Evolutionary conservation across 1,284 basidiomycete species (phyloP).

Genomic region (Boletus hoseneyae): DNA sequence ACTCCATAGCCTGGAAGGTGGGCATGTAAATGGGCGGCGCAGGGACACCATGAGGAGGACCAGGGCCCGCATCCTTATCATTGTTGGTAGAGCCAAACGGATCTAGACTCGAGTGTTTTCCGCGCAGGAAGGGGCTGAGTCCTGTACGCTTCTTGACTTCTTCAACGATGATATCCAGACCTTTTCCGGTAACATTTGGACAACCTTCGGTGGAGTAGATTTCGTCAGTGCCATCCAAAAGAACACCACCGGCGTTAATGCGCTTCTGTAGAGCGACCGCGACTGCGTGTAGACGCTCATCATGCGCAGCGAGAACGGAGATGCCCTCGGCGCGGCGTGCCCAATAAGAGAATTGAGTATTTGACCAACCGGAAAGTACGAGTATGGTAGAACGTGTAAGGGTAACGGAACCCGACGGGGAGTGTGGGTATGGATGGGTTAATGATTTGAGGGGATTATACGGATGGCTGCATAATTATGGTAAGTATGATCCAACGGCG

Average conservation of each 20-base stretch:
- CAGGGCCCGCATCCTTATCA: constrained; percentile 36
- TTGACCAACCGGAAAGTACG: constrained; percentile 48
- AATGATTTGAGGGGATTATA: constrained; percentile 50
- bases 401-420: constrained; percentile 42
- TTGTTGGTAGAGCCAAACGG: constrained; percentile 42
- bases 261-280: constrained; percentile 40
- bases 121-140: constrained; percentile 45
- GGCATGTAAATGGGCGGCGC: constrained; percentile 41
- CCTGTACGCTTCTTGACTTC: constrained; percentile 48
- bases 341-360: constrained; percentile 52
- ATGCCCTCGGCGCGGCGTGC: constrained; percentile 47
- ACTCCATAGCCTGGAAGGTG: constrained; percentile 47
- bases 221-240: constrained; percentile 29
- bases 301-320: constrained; percentile 41
- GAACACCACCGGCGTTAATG: constrained; percentile 37
- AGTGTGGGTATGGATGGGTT: constrained; percentile 37
- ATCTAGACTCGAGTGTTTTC: constrained; percentile 49
- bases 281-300: constrained; percentile 39
- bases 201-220: constrained; percentile 27
- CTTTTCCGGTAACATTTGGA: constrained; percentile 43
- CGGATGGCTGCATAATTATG: constrained; percentile 39
- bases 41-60: constrained; percentile 25
- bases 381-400: constrained; percentile 47
- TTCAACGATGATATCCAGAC: constrained; percentile 47
- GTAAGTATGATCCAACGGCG: constrained; percentile 20